Base-by-base conservation (phyloP, 148 eudicot species). In the Silene conica region DNA sequence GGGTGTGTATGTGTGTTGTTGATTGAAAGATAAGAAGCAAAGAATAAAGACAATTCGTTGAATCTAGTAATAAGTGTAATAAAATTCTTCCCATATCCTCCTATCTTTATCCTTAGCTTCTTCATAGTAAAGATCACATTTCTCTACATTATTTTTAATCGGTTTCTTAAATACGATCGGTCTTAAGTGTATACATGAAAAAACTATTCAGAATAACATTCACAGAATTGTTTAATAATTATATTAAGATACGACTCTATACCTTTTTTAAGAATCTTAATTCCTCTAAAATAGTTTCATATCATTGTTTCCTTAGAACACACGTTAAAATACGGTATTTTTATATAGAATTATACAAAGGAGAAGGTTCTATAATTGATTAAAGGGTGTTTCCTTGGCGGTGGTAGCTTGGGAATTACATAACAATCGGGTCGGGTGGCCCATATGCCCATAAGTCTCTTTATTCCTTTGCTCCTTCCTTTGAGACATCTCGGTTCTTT, bases 341-440 rank as follows among this genome's bases (percentile, higher is more conserved):
- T 26, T 26, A 26, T 26, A 23, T 22, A 46, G 14, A 46, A 19
- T 3, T 22, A 63, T 63, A 63, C n/a, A 9, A 13, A 57, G 19
- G 59, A 57, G 26, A 55, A 19, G 22, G 18, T 41, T 26, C 28
- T 26, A 26, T 26, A 2, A 26, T 26, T 26, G 28, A 26, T 26
- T 26, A 26, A 26, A 26, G 28, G 28, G 48, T 81, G 83, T 73
- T 73, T 77, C 80, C 80, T 73, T 73, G 80, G 76, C 77, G 83
- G 80, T 73, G 80, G 80, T 73, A 77, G 77, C 83, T 73, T 81
- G 77, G 77, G 83, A 81, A 76, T 48, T 68, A 52, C 73, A 71
- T 59, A 76, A 76, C 83, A 72, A n/a, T 60, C 50, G 72, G 59
- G 73, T 73, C 63, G 19, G 31, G n/a, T 67, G 80, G 76, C 55